A percentile compares a stretch with the other conserved stretches of the same genome.
phyloP scores from a whole-genome alignment of 1,139 yeast genomes.

The Pichia sp. region DNA sequence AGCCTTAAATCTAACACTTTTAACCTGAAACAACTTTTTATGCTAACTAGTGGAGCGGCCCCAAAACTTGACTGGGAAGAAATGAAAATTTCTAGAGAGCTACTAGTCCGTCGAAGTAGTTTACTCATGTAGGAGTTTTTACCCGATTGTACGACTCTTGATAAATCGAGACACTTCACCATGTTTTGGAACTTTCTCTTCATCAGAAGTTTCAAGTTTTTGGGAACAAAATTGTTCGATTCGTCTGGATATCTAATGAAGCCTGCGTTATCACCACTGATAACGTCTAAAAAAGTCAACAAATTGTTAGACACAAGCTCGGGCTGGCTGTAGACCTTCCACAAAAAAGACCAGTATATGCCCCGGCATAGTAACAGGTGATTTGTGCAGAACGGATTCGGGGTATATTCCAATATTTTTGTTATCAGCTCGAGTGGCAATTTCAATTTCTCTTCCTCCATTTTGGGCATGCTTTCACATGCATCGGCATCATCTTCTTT shows the following conservation, averaged over 20 bases:
- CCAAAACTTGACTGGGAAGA: conserved; percentile 98
- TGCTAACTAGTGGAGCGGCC: conserved; percentile 74
- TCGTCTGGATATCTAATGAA: conserved; percentile 12
- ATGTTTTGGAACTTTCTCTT: conserved; percentile 27
- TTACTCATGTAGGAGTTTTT: conserved; percentile 87
- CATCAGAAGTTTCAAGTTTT: conserved; percentile 9
- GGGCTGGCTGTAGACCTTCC: conserved; percentile 63
- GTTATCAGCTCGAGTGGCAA: conserved; percentile 61
- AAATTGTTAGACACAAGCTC: conserved; percentile 63
- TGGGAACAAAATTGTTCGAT: neutral
- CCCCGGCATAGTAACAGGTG: conserved; percentile 57
- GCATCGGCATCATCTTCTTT: neutral
- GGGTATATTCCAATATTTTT: conserved; percentile 45
- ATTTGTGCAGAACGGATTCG: conserved; percentile 43
- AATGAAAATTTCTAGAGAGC: conserved; percentile 58
- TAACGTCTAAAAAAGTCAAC: conserved; percentile 57
- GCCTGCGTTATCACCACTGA: conserved; percentile 22
- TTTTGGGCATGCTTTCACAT: neutral
- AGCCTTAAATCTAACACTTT: conserved; percentile 73
- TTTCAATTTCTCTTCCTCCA: conserved; percentile 24
- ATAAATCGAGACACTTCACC: conserved; percentile 59
- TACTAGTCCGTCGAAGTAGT: conserved; percentile 68
- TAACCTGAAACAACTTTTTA: conserved; percentile 63
- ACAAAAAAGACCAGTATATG: conserved; percentile 57
- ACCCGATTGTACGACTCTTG: conserved; percentile 85